Evolutionary conservation across 768 basidiomycete species (phyloP).

Genomic region (Hemileccinum rubropunctum): DNA sequence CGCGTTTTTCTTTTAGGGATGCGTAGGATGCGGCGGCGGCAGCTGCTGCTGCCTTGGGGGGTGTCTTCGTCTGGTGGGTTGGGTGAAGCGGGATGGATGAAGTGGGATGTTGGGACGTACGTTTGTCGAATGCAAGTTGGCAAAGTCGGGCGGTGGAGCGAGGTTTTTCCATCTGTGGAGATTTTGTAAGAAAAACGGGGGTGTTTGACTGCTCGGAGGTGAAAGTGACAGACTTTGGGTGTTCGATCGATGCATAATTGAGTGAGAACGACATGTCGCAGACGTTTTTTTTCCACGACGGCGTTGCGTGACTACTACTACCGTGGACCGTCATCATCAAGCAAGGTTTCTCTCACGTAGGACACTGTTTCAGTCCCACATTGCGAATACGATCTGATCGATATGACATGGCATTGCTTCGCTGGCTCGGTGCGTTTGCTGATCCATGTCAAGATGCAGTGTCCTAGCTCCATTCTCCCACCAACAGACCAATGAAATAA

Average conservation of each 20-base stretch:
- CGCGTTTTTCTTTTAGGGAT: constrained; percentile 69
- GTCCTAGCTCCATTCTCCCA: no score
- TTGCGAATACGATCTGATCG: no score
- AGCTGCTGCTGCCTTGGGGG: constrained; percentile 33
- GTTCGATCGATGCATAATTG: constrained; percentile 32
- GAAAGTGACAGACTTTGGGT: constrained; percentile 19
- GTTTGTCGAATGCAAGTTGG: constrained; percentile 38
- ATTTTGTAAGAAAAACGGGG: not conserved
- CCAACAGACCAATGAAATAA: no score
- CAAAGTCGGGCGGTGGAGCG: constrained; percentile 68
- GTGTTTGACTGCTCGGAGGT: not conserved
- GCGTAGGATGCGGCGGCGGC: constrained; percentile 51
- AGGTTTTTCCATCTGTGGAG: constrained; percentile 56
- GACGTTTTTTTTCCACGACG: no score
- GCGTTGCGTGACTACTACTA: no score
- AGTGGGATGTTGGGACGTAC: not conserved
- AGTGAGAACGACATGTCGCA: constrained; percentile 27
- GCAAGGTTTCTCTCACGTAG: no score
- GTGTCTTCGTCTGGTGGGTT: constrained; percentile 40
- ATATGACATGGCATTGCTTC: no score
- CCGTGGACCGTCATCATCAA: no score
- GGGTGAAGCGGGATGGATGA: not conserved
- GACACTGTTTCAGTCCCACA: no score
- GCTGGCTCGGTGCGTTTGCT: no score
- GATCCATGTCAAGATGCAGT: no score